Evolutionary conservation across 192 early-diverging fungal genomes (phyloP).

Genomic region (Podila epicladia): DNA sequence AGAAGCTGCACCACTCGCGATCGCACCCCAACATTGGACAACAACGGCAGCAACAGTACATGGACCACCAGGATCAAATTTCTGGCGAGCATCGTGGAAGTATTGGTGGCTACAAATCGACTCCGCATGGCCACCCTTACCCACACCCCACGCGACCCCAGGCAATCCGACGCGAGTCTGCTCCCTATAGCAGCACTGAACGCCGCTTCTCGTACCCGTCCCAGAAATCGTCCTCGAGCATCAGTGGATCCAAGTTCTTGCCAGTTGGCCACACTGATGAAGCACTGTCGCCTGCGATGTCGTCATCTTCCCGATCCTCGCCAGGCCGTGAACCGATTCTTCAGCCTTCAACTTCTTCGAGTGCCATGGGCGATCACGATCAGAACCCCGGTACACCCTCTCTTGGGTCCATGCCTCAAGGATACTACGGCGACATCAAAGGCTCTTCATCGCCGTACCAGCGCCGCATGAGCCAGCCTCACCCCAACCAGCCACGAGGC

Average conservation of each 20-base stretch:
- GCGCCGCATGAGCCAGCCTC: slow-evolving; percentile 46
- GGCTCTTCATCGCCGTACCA: slow-evolving; percentile 8
- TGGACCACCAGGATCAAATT: slow-evolving; percentile 36
- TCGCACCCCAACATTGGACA: slow-evolving; percentile 51
- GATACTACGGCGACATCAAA: slow-evolving; percentile 17
- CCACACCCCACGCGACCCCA: slow-evolving; percentile 11
- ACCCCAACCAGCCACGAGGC: slow-evolving; percentile 7
- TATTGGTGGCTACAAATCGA: slow-evolving; percentile 2
- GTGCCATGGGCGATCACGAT: neutral
- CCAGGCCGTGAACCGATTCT: slow-evolving; percentile 32
- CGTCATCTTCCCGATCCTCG: slow-evolving; percentile 34
- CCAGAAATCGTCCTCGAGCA: neutral
- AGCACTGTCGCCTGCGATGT: slow-evolving; percentile 24
- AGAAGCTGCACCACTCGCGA: slow-evolving; percentile 46
- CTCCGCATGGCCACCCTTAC: slow-evolving; percentile 5
- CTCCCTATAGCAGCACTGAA: slow-evolving; percentile 15
- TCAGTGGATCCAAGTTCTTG: slow-evolving; percentile 14
- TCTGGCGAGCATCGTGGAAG: slow-evolving; percentile 26
- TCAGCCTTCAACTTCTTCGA: neutral
- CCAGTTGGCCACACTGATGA: slow-evolving; percentile 7
- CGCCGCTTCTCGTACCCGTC: slow-evolving; percentile 38
- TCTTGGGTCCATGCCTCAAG: neutral
- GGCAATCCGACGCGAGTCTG: slow-evolving; percentile 19
- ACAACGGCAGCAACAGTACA: slow-evolving; percentile 28
- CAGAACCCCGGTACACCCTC: slow-evolving; percentile 8